A percentile compares a stretch with the other conserved stretches of the same genome.
These are phyloP conservation scores for Pseudomonodictys pantanalensis DNA, from an alignment of 495 filamentous ascomycete genomes.

Conservation along the genomic window DNA sequence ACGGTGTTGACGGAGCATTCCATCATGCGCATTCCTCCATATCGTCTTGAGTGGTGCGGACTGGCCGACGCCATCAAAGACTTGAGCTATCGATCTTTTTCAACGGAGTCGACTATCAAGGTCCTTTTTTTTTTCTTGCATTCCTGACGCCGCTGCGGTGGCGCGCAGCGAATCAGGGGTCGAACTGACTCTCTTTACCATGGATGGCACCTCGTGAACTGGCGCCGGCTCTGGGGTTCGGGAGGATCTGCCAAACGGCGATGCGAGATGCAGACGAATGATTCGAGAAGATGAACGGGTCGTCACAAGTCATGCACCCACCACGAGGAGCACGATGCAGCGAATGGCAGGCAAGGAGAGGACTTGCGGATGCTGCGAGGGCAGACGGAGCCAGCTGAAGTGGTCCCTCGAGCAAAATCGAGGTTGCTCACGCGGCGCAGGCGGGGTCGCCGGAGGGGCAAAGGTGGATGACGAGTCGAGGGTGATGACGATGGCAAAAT, in stretches of 20 bases:
- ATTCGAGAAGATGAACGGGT: conserved; percentile 12
- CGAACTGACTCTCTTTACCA: neutral
- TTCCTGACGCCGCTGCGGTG: neutral
- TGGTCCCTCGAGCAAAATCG: no score
- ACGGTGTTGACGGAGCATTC: conserved; percentile 10
- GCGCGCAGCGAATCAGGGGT: conserved; percentile 9
- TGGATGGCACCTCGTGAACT: neutral
- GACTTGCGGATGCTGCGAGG: no score
- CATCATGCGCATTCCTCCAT: conserved; percentile 13
- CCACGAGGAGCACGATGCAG: no score
- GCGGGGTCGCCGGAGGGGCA: no score
- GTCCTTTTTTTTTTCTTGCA: neutral
- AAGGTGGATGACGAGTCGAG: no score
- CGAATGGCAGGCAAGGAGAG: conserved; percentile 7
- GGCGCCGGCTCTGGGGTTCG: neutral
- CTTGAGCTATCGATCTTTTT: conserved; percentile 12
- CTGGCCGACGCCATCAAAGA: conserved; percentile 19
- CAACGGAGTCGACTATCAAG: no score
- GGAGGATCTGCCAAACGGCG: neutral
- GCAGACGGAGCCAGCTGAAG: no score
- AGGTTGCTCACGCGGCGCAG: no score
- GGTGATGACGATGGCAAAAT: no score
- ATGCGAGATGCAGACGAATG: neutral
- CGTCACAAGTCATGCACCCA: conserved; percentile 1
- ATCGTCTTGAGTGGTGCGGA: conserved; percentile 22